A percentile compares a stretch with the other conserved stretches of the same genome.
Conservation (phyloP, 1,284 basidiomycete species). For the Volvariella volvacea region DNA sequence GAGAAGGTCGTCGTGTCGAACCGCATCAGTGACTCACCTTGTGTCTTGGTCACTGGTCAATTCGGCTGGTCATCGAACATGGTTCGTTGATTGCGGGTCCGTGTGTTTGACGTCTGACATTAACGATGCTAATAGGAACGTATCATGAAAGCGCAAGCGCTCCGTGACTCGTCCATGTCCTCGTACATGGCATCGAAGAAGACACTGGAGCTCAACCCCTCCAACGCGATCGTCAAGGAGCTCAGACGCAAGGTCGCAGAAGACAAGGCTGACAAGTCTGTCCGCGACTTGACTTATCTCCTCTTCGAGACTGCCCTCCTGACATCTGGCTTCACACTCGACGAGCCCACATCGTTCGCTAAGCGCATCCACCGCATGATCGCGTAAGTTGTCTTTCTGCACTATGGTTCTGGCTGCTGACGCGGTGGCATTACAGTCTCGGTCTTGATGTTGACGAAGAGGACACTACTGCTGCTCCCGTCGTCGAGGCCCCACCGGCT, state of each 20-base stretch:
- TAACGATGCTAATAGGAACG: slow-evolving; percentile 57
- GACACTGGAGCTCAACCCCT: slow-evolving; percentile 97
- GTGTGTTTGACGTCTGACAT: slow-evolving; percentile 11
- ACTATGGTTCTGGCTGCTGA: slow-evolving; percentile 6
- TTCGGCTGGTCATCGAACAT: slow-evolving; percentile 99
- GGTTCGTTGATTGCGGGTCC: slow-evolving; percentile 36
- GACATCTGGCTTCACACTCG: slow-evolving; percentile 92
- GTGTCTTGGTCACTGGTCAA: slow-evolving; percentile 96
- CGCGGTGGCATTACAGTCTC: slow-evolving; percentile 32
- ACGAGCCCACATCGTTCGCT: slow-evolving; percentile 93
- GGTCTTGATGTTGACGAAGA: slow-evolving; percentile 82
- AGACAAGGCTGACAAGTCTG: slow-evolving; percentile 98
- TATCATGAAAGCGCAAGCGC: slow-evolving; percentile 99
- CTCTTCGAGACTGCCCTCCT: slow-evolving; percentile 96
- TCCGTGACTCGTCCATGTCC: slow-evolving; percentile 98
- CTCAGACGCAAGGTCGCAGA: slow-evolving; percentile 91
- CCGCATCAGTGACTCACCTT: slow-evolving; percentile 95
- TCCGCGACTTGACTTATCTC: slow-evolving; percentile 92
- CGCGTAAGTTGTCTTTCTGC: slow-evolving; percentile 34
- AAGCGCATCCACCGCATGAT: slow-evolving; percentile 98
- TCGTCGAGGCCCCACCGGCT: slow-evolving; percentile 38
- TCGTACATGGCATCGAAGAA: slow-evolving; percentile 99
- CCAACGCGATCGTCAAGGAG: slow-evolving; percentile 94
- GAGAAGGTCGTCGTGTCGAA: slow-evolving; percentile 99
- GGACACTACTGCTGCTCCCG: slow-evolving; percentile 30